phyloP scores from a whole-genome alignment of 2,329 filamentous ascomycete species.

The Zymoseptoria ardabiliae region DNA sequence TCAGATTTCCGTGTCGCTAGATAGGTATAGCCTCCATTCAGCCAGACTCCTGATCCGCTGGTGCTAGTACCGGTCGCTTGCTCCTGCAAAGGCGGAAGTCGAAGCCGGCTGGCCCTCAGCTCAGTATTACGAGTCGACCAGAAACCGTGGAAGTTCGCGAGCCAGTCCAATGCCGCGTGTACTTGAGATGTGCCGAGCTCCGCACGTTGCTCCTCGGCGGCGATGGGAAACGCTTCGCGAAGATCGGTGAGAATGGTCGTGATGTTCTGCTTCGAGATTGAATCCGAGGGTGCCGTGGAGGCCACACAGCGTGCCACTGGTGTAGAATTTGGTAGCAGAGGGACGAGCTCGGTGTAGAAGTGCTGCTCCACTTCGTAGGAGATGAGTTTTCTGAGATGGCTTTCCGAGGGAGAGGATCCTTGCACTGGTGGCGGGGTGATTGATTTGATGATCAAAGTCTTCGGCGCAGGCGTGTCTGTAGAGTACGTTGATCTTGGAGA shows the following conservation, averaged over 20 bases:
- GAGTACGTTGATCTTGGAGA: constrained; percentile 48
- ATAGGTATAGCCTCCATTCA: constrained; percentile 61
- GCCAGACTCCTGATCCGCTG: constrained; percentile 38
- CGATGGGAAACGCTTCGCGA: constrained; percentile 46
- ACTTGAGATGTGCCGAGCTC: constrained; percentile 44
- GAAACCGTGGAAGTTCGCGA: constrained; percentile 53
- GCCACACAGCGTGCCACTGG: constrained; percentile 45
- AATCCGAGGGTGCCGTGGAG: background rate
- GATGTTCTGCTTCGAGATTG: constrained; percentile 28
- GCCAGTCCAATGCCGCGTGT: constrained; percentile 52
- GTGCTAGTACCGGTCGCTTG: background rate
- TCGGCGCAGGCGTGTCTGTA: constrained; percentile 2
- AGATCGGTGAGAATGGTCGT: constrained; percentile 55
- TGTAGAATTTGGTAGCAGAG: constrained; percentile 37
- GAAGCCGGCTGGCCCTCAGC: constrained; percentile 31
- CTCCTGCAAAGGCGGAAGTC: constrained; percentile 53
- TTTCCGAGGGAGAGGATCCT: constrained; percentile 43
- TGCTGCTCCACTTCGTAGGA: constrained; percentile 61
- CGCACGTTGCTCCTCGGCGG: constrained; percentile 45
- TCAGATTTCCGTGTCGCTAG: constrained; percentile 56
- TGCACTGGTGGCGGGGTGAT: constrained; percentile 46
- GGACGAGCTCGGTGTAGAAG: constrained; percentile 54
- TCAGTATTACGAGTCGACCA: constrained; percentile 38
- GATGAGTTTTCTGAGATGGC: constrained; percentile 57
- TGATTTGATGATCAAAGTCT: constrained; percentile 51